Conservation (phyloP, 2,329 filamentous ascomycete genomes). For the Juglanconis juglandina region DNA sequence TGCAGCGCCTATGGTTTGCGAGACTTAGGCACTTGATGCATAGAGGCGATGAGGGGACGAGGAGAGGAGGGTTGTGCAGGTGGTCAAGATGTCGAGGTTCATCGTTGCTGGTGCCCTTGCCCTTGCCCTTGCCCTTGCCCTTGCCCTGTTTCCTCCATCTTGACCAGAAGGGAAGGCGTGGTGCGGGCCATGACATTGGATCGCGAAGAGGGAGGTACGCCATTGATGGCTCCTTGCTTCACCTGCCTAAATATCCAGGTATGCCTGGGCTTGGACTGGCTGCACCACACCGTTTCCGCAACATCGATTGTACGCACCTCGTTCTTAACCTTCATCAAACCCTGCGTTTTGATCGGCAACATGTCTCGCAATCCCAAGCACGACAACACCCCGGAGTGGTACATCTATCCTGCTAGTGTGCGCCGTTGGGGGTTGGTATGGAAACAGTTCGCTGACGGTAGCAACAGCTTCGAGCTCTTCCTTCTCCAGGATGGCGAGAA, state of each 20-base stretch:
- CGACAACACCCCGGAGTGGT: conserved; percentile 35
- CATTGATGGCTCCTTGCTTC: no score
- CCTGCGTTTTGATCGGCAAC: conserved; percentile 21
- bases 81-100: no score
- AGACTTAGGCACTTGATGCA: no score
- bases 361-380: conserved; percentile 37
- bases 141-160: no score
- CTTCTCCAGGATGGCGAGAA: conserved; percentile 83
- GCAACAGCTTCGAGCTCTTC: conserved; percentile 83
- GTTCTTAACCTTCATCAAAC: background rate
- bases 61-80: background rate
- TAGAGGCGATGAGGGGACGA: background rate
- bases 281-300: background rate
- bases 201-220: no score
- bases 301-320: background rate
- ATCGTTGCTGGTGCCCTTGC: no score
- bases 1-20: no score
- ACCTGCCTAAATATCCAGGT: no score
- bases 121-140: no score
- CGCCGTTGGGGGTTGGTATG: background rate
- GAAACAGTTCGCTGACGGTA: conserved; percentile 18
- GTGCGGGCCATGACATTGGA: no score
- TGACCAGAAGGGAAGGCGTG: no score
- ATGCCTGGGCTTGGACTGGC: no score
- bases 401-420: conserved; percentile 4